Evolutionary conservation across 2,329 filamentous ascomycete species (phyloP).

Genomic region (Davidsoniella eucalypti): DNA sequence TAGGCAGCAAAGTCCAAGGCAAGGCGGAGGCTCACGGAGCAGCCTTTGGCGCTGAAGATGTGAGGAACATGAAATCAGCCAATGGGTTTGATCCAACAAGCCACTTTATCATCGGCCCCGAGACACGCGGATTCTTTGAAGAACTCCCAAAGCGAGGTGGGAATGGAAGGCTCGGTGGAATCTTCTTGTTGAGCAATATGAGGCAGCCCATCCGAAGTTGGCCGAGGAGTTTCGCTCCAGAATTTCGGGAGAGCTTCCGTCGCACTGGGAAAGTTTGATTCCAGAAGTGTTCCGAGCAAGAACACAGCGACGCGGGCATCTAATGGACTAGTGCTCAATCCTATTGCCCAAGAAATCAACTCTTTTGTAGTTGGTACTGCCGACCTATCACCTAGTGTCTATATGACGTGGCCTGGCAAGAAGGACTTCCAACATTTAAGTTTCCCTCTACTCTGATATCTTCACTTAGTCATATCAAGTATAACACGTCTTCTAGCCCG

Average conservation of each 20-base stretch:
- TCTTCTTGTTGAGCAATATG: slow-evolving; percentile 25
- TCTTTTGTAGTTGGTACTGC: slow-evolving; percentile 38
- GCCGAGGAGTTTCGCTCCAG: slow-evolving; percentile 31
- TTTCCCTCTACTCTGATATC: too few species aligned
- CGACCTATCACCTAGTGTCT: slow-evolving; percentile 34
- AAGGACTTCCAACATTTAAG: slow-evolving; percentile 28
- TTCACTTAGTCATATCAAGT: too few species aligned
- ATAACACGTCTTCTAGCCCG: slow-evolving; percentile 14
- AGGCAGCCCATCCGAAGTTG: slow-evolving; percentile 30
- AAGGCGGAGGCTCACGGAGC: slow-evolving; percentile 40
- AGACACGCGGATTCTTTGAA: slow-evolving; percentile 34
- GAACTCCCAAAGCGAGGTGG: slow-evolving; percentile 28
- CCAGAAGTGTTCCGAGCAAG: slow-evolving; percentile 26
- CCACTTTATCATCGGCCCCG: slow-evolving; percentile 24
- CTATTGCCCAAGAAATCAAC: slow-evolving; percentile 29
- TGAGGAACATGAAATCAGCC: slow-evolving; percentile 24
- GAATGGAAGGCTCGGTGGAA: slow-evolving; percentile 31
- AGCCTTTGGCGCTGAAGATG: slow-evolving; percentile 36
- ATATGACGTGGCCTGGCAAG: slow-evolving; percentile 38
- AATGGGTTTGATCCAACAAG: slow-evolving; percentile 22
- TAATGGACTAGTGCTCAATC: slow-evolving; percentile 31
- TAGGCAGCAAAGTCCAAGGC: slow-evolving; percentile 32
- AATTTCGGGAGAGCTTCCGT: slow-evolving; percentile 29
- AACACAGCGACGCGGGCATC: slow-evolving; percentile 34
- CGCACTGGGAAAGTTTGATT: slow-evolving; percentile 32